Base-by-base conservation (phyloP, 257 asterid species). In the Solanum gandarillasii region DNA sequence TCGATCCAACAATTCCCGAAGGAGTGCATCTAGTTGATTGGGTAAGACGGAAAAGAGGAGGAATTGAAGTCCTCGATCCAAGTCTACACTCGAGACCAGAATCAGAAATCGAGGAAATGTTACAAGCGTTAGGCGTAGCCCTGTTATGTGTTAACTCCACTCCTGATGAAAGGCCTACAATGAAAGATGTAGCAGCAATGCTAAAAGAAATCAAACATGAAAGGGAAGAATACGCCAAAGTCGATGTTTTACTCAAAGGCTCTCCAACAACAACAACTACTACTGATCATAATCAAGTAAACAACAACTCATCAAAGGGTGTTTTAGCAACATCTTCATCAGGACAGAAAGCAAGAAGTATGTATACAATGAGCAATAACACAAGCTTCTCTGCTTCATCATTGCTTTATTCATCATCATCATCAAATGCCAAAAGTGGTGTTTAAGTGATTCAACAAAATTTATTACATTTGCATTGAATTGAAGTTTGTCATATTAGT, bases 171-270 rank as follows among this genome's bases (percentile, higher is more conserved):
- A 87, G 94, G 85, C 94, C 93, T 18, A 90, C 94, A 23, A 92
- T 92, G 94, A 92, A 92, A 89, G 94, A 92, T 84, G 94, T 92
- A n/a, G 92, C 91, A n/a, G 94, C 93, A 83, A 92, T 92, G 94
- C 91, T 92, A 79, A 90, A 89, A 16, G 94, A 92, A 84, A 92
- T 92, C 89, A 92, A 89, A 89, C 91, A 90, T 62, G 94, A 92
- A 87, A 89, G 93, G 68, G 94, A 92, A 71, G 93, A 90, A 35
- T 90, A 82, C 41, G 90, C 93, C 14, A 92, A 92, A 43, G 90
- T 88, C 65, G 94, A 92, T 68, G 86, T 67, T 36, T 73, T 90
- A 82, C 86, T 91, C 34, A 91, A 90, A 86, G 88, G 88, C 86
- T 88, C 88, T 35, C 88, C 91, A 31, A 48, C 88, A 31, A 71